Base-by-base conservation (phyloP, 495 filamentous ascomycete genomes). In the Glonium stellatum region DNA sequence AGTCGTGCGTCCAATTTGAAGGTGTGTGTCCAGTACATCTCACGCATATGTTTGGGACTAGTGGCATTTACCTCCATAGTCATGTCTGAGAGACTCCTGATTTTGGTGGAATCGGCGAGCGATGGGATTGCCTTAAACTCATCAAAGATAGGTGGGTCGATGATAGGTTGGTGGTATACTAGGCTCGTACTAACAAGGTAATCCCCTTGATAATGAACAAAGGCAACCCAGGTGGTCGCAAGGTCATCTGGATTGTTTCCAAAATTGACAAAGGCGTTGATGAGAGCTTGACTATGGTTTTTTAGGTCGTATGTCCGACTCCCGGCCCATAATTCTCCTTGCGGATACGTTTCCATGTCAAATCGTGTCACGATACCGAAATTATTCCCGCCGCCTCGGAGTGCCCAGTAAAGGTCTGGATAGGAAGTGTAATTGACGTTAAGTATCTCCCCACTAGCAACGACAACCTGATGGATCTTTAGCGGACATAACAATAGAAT, bases 341-440 rank as follows among this genome's bases (percentile, higher is more conserved):
- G 44, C 21, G 31, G 47, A 23, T 50, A 58, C 31, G 60, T 62
- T 19, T 57, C 54, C 10, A 58, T 19, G 25, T 62, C 54, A 35
- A 62, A 57, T 13, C 54, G 31, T 13, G 55, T 62, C 18, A 62
- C 60, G 55, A 62, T 44, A 22, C 60, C 60, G 42, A 57, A 58
- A 47, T 62, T 80, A 52, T 66, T 69, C 19, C 69, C 70, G 13
- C 71, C 73, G 22, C 73, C 73, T 49, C 69, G 64, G 23, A 82
- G 72, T 39, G 78, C 78, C 67, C 71, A 77, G 65, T 72, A 81
- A 5, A 82, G 69, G 47, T 81, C 78, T 21, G 79, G 50, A 47
- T 76, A 57, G 5, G 69, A 67, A 0, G 55, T 67, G 8, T 65
- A 58, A 47, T 73, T 77, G 4, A 73, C 76, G n/a, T 72, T 70